Base-by-base conservation (phyloP, 495 filamentous ascomycete species). In the Usnea hakonensis region DNA sequence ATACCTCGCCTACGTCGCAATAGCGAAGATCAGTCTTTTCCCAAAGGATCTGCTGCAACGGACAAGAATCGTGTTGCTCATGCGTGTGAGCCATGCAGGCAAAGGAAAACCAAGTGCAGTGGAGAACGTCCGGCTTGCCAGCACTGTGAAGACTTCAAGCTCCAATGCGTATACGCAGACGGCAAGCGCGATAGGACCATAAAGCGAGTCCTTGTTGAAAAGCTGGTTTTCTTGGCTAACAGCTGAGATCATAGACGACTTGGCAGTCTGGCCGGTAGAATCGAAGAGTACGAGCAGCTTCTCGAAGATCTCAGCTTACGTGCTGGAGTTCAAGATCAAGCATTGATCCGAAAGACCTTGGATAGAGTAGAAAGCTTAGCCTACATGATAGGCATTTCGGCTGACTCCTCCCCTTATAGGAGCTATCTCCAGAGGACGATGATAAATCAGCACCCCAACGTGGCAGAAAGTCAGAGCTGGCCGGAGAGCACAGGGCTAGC, bases 41-140 rank as follows among this genome's bases (percentile, higher is more conserved):
- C 58, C 36, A 54, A 59, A 61, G 56, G 57, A 35, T 54, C 60
- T 55, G n/a, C 40, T 21, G 36, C 44, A 32, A 55, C 37, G 21
- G 65, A 67, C 28, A 69, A 67, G 48, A 55, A 64, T 54, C 75
- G 79, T 16, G 78, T 81, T 17, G 75, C 75, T 19, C 71, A 79
- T 55, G 87, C 87, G 13, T 90, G 87, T 67, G 87, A 87, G 80
- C 85, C 86, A 13, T 90, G 87, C 73, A 74, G 87, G 50, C 81
- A 87, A 65, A 78, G 87, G 43, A 87, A 87, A 65, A 82, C 83
- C 48, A 86, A 85, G 70, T 85, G 83, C 69, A 82, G 78, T 63
- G 83, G 83, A 33, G 79, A 78, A 55, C 77, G 75, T n/a, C 84
- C 84, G 4, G 64, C 75, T 10, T 87, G 84, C 69, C 75, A 77